Evolutionary conservation across 129 eudicot genomes (phyloP).

Genomic region (Flaveria brownii): DNA sequence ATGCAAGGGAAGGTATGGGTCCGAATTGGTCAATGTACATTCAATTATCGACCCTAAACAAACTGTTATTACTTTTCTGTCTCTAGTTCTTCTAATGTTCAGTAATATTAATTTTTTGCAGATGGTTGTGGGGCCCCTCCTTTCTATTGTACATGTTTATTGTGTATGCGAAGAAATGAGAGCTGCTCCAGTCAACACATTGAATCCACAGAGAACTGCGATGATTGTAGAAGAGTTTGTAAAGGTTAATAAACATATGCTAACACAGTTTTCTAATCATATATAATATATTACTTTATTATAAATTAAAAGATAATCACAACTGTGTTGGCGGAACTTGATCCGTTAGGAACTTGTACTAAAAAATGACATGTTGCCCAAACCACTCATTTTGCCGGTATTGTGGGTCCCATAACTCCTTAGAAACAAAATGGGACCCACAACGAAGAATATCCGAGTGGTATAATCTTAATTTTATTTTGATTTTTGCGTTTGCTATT

Average conservation of each 20-base stretch:
- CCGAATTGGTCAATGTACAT: background rate
- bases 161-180: conserved; percentile 90
- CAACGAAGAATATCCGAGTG: background rate
- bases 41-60: background rate
- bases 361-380: background rate
- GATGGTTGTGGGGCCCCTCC: conserved; percentile 85
- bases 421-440: conserved; percentile 8
- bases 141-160: conserved; percentile 66
- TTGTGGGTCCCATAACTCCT: conserved; percentile 8
- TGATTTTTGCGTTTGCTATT: background rate
- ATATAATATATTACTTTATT: background rate
- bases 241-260: conserved; percentile 49
- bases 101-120: conserved; percentile 35
- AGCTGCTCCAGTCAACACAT: conserved; percentile 88
- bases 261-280: background rate
- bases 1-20: conserved; percentile 88
- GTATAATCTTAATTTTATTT: background rate
- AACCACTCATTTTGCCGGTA: background rate
- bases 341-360: background rate
- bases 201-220: conserved; percentile 93
- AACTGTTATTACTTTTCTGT: conserved; percentile 1
- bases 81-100: conserved; percentile 13
- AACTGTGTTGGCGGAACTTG: background rate
- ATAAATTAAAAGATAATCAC: background rate
- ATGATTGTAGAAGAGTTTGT: conserved; percentile 76